These are phyloP conservation scores for Metschnikowia koreensis DNA, from an alignment of 805 yeast species.

Conservation along the genomic window DNA sequence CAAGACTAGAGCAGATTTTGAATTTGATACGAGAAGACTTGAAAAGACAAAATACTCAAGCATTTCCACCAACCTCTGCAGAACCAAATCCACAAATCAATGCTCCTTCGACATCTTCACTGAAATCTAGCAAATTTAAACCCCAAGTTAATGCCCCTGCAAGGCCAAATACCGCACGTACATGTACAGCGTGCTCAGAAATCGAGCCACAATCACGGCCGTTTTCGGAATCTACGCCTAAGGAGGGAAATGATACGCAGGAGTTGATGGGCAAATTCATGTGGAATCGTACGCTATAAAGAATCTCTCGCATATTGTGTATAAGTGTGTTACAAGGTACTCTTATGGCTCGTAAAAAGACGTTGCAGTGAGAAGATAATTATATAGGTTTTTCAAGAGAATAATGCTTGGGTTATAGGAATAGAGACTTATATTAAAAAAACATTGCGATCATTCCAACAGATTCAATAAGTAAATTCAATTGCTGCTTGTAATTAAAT, in stretches of 20 bases:
- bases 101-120: no score
- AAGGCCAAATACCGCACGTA: background rate
- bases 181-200: conserved; percentile 9
- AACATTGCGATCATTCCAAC: no score
- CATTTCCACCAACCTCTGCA: background rate
- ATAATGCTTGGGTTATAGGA: no score
- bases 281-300: conserved; percentile 16
- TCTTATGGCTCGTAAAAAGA: no score
- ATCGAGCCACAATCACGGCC: conserved; percentile 3
- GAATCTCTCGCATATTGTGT: background rate
- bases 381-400: no score
- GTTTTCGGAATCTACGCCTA: conserved; percentile 12
- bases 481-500: no score
- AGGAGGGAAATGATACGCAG: conserved; percentile 12
- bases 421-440: no score
- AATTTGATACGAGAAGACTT: background rate
- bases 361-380: no score
- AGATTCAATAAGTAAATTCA: no score
- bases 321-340: background rate
- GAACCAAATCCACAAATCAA: background rate
- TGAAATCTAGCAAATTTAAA: no score
- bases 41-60: background rate
- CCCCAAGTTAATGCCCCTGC: background rate
- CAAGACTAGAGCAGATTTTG: conserved; percentile 3
- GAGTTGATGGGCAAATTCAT: conserved; percentile 15